Percentiles rank a stretch among this genome's conserved stretches.
Evolutionary conservation across 164 flowering plant genomes (phyloP).

Genomic region (Vitis rotundifolia): DNA sequence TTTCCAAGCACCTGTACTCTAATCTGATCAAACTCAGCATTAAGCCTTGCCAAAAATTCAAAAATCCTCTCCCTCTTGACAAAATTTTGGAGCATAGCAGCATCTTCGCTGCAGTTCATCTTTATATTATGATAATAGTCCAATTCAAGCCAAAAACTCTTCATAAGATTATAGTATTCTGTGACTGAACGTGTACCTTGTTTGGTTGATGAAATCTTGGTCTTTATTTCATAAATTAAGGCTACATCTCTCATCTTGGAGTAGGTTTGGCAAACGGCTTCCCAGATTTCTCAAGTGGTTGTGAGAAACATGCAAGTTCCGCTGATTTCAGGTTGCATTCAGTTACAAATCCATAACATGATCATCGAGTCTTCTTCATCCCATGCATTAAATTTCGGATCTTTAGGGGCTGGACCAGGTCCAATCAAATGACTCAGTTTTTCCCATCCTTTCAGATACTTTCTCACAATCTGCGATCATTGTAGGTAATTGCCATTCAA

Average conservation of each 20-base stretch:
- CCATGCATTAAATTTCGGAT: background rate
- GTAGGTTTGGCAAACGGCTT: background rate
- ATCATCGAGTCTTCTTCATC: conserved; percentile 7
- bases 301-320: conserved; percentile 5
- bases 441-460: conserved; percentile 11
- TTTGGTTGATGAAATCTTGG: too few relatives aligned
- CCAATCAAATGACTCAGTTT: background rate
- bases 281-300: conserved; percentile 16
- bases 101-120: conserved; percentile 5
- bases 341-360: conserved; percentile 10
- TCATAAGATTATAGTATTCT: too few relatives aligned
- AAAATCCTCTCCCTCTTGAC: conserved; percentile 5
- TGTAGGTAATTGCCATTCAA: conserved; percentile 10
- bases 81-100: background rate
- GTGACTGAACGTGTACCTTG: too few relatives aligned
- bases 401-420: background rate
- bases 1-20: conserved; percentile 10
- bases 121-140: background rate
- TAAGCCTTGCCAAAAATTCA: conserved; percentile 12
- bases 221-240: too few relatives aligned
- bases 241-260: too few relatives aligned
- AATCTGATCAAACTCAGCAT: conserved; percentile 12
- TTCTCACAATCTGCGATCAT: conserved; percentile 3
- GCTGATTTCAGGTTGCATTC: conserved; percentile 6
- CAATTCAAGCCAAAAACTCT: conserved; percentile 3